A percentile compares a stretch with the other conserved stretches of the same genome.
Evolutionary conservation across 768 basidiomycete genomes (phyloP).

Genomic region (Mycena haematopus): DNA sequence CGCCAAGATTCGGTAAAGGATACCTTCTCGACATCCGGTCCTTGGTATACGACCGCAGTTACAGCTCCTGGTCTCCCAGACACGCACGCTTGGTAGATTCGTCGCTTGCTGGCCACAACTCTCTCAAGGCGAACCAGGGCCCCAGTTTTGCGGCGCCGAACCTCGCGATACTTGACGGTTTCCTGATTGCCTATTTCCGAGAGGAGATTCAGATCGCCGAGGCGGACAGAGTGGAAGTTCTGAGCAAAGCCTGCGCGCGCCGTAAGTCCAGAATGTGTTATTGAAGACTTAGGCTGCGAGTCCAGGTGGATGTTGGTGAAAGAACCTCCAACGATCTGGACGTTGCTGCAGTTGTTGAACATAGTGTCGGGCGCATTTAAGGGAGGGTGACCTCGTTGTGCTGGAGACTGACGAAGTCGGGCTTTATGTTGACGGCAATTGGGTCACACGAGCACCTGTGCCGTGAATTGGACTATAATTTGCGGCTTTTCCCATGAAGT

Average conservation of each 20-base stretch:
- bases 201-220: conserved; percentile 11
- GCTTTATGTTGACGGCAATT: background rate
- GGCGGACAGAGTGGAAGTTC: background rate
- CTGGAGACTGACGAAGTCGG: background rate
- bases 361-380: background rate
- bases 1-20: background rate
- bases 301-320: background rate
- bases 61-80: background rate
- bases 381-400: background rate
- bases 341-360: conserved; percentile 2
- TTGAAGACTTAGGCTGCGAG: background rate
- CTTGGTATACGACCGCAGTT: conserved; percentile 5
- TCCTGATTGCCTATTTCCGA: background rate
- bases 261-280: background rate
- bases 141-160: background rate
- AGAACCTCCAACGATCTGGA: conserved; percentile 4
- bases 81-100: background rate
- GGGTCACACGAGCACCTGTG: background rate
- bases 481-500: no score
- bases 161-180: background rate
- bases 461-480: background rate
- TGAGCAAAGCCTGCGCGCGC: background rate
- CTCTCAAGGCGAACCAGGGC: background rate
- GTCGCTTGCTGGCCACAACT: background rate
- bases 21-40: background rate